phyloP scores from a whole-genome alignment of 345 rosid species.

The Adansonia digitata region DNA sequence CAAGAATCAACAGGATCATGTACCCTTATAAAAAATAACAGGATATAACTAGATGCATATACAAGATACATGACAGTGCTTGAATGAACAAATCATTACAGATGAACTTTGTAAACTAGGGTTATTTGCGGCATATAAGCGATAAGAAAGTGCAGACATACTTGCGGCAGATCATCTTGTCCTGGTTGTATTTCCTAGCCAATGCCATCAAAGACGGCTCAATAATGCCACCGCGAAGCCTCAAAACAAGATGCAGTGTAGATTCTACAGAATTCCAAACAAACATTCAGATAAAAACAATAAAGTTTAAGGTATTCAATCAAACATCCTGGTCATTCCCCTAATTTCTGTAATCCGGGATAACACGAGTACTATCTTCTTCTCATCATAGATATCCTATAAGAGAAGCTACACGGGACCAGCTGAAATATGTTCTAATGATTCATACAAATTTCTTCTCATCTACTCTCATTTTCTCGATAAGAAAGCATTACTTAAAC shows the following conservation, averaged over 20 bases:
- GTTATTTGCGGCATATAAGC: too few relatives aligned
- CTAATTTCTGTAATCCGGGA: too few relatives aligned
- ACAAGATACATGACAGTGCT: neutral
- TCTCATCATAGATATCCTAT: neutral
- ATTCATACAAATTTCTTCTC: neutral
- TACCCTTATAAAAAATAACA: neutral
- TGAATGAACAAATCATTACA: neutral
- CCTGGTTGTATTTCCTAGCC: constrained; percentile 70
- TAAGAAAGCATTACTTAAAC: neutral
- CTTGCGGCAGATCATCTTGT: constrained; percentile 82
- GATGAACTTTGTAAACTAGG: neutral
- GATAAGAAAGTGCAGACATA: constrained; percentile 20
- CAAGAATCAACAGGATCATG: neutral
- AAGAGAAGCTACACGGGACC: neutral
- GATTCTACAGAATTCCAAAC: constrained; percentile 35
- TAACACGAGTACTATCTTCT: neutral
- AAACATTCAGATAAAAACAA: neutral
- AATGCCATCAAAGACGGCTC: constrained; percentile 70
- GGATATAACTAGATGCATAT: neutral
- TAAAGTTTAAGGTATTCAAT: neutral
- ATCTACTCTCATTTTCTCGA: neutral
- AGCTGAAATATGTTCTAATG: neutral
- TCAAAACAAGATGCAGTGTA: constrained; percentile 64
- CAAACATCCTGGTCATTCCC: neutral
- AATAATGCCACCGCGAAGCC: constrained; percentile 76